Base-by-base conservation (phyloP, 169 alveolate genomes). In the Plasmodium gaboni region DNA sequence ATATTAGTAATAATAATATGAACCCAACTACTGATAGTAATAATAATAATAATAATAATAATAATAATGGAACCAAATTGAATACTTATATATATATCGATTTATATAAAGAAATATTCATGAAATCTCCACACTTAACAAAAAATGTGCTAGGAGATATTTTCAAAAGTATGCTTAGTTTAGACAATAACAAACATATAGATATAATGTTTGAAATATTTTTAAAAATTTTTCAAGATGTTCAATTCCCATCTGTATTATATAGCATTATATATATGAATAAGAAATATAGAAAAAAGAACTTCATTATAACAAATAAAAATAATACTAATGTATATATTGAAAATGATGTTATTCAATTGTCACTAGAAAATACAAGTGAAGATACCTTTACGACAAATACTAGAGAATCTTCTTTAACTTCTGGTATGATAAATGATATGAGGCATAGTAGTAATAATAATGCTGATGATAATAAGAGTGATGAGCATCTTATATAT, bases 331-430 rank as follows among this genome's bases (percentile, higher is more conserved):
- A 86, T 24, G 86, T 86, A 7, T 71, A 15, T 71, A 46, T 86
- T 15, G 92, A 71, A 69, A 86, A 86, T 38, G 87, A 86, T 15
- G 68, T 86, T 38, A 86, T 86, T 26, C 92, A 86, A 5, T 48
- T 86, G 59, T 86, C 92, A 5, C 38, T 86, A 6, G 92, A 86
- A 57, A 86, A 86, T 51, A 71, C 92, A 1, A 86, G 92, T 51
- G 92, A 86, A 38, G 92, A 86, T 12, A 86, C 92, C 1, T 86
- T 69, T 74, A 86, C 92, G 28, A 86, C 92, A 50, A 51, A 71
- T 53, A 86, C 92, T 13, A 86, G 87, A 46, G 69, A 86, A n/a
- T 86, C 92, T 15, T 86, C 92, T 10, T 53, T 86, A 24, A 86
- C 59, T 60, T 86, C 92, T 9, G 64, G 42, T n/a, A 1, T 60